Percentiles rank a stretch among this genome's conserved stretches.
phyloP scores from a whole-genome alignment of 2,329 filamentous ascomycete species.

The Alternaria arborescens region DNA sequence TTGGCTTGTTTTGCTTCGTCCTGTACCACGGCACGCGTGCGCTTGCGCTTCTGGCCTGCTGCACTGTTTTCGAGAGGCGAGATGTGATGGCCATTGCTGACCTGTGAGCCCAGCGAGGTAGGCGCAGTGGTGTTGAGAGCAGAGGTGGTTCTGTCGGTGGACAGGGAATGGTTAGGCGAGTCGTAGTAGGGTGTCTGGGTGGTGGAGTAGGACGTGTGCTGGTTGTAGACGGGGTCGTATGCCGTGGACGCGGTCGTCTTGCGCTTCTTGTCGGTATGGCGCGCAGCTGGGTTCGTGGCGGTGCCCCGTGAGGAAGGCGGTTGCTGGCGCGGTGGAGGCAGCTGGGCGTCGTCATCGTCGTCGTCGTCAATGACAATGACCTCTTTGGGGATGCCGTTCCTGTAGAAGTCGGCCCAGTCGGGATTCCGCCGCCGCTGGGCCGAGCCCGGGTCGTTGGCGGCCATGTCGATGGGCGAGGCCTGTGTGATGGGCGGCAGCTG shows the following conservation, averaged over 20 bases:
- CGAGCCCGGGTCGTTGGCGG: conserved; percentile 23
- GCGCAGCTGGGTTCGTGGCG: conserved; percentile 55
- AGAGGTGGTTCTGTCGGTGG: conserved; percentile 84
- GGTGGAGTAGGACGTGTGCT: conserved; percentile 74
- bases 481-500: conserved; percentile 43
- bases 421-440: conserved; percentile 41
- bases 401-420: conserved; percentile 56
- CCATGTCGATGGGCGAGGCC: conserved; percentile 37
- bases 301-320: conserved; percentile 28
- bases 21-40: conserved; percentile 81
- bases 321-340: conserved; percentile 32
- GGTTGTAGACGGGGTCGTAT: conserved; percentile 77
- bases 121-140: conserved; percentile 85
- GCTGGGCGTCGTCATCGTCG: conserved; percentile 55
- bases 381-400: conserved; percentile 58
- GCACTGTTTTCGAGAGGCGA: conserved; percentile 66
- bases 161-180: conserved; percentile 74
- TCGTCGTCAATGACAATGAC: conserved; percentile 64
- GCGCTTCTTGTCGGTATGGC: conserved; percentile 75
- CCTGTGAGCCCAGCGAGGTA: conserved; percentile 79
- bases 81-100: conserved; percentile 68
- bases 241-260: conserved; percentile 69
- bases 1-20: conserved; percentile 75
- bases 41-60: conserved; percentile 88
- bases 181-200: conserved; percentile 76